Base-by-base conservation (phyloP, 169 alveolate genomes). In the Eimeria maxima region DNA sequence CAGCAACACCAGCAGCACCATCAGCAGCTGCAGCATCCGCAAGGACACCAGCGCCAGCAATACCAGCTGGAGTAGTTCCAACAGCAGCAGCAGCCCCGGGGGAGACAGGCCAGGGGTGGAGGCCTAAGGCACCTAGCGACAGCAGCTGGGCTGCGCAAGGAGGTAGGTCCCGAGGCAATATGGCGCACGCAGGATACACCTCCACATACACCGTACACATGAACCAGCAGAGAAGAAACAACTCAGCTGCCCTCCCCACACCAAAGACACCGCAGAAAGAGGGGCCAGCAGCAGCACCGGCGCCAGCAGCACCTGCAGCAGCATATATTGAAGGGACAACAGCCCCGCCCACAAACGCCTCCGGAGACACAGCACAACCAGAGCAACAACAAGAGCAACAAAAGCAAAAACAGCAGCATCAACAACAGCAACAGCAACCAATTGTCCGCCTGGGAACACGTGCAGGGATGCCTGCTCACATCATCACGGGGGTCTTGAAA, bases 401-500 rank as follows among this genome's bases (percentile, higher is more conserved):
- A 10, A 18, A 29, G 45, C 80, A 69, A 20, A 8, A 69, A 20
- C 80, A 69, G 45, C 83, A 73, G 55, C 83, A 33, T 50, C 55
- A 73, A 24, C 83, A 73, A 24, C 83, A 73, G 83, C 47, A 38
- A 53, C 83, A 73, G 74, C 76, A 83, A n/a, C 92, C 92, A 3
- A 33, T 83, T 13, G 55, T 83, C 22, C 73, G 92, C 33, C 8
- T 83, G 11, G 92, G 92, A 29, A 83, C 92, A 24, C n/a, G 92
- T n/a, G 92, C 92, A 4, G 92, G 92, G 55, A 69, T 10, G 44
- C 92, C 92, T 29, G 29, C 92, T 27, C 92, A 65, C 14, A 50
- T 57, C 29, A 83, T 83, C 47, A 42, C 92, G 10, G 92, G 92
- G 78, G 63, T 83, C 29, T 53, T 44, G 63, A 83, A 83, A 38